Evolutionary conservation across 352 stramenopile species (phyloP), one percentile per base, ranked within the genome.

Genomic region (Pythium aristosporum): DNA sequence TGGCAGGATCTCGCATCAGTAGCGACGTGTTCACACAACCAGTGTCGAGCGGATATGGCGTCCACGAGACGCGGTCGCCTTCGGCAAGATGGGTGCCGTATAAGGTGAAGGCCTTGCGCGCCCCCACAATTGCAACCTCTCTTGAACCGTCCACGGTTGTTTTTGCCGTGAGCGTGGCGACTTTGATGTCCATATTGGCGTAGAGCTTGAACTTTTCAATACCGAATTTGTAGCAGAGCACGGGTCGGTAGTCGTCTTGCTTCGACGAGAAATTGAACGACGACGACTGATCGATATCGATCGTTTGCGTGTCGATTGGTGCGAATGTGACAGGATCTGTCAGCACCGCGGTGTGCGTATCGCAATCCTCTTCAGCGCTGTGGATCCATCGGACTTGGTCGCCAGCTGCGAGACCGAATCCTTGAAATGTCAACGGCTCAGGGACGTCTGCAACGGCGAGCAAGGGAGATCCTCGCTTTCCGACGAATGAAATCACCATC

Each of bases 221-320:
- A 3, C 75, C 80, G 53, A 89, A 89, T 41, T 82, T 81, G 68
- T 88, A 89, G 47, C 80, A 89, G n/a, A 89, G 55, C 0, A 83
- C 55, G 0, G 82, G 79, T 8, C 70, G 74, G 52, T 76, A 91
- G 37, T 88, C 80, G 28, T 57, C 58, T 32, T 91, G 82, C 0
- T 52, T 62, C 2, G 46, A 49, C 0, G 70, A 72, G 44, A 91
- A 91, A 49, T 80, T 87, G 61, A 91, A 91, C 7, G 57, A 15
- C 1, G 50, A 80, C 1, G 69, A 71, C 13, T 39, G 61, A 8
- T 61, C 64, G 1, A 32, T 49, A 43, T 86, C 66, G 23, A 91
- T 47, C 1, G 46, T 56, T 6, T 78, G 54, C 0, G 82, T 87
- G 51, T 88, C 73, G 20, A 80, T 69, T 21, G 58, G 28, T 8